Base-by-base conservation (phyloP, 768 basidiomycete species). In the Trametopsis cervina region DNA sequence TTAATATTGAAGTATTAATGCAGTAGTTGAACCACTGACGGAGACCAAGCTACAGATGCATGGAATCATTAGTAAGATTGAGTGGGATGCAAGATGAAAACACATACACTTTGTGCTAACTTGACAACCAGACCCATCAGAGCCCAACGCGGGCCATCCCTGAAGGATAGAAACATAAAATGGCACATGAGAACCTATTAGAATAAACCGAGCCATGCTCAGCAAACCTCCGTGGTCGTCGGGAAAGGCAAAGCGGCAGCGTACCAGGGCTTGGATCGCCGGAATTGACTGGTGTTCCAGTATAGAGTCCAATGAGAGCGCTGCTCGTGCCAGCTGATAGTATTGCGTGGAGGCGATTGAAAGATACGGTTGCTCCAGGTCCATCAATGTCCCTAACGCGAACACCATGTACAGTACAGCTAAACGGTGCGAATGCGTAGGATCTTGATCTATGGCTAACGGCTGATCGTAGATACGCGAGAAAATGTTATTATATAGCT, bases 81-180 rank as follows among this genome's bases (percentile, higher is more conserved):
- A 7, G 9, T 7, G 45, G 45, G 36, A 53, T 63, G 45, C 61
- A 46, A 47, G 50, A 54, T 53, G 42, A 51, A 40, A 44, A 46
- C 40, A 67, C 64, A 63, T 46, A 85, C 83, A 65, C 80, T 80
- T 59, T 82, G 80, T 44, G 81, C 80, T 54, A 85, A 63, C 63
- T 85, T 85, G 22, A 83, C 80, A 18, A 78, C 75, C 24, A 85
- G 70, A 40, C 83, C 83, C 80, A 84, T 83, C 43, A 80, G 64
- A 22, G 79, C 74, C 83, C 83, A 85, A 53, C 82, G 69, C 22
- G 81, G 76, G 21, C 75, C 74, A 43, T 78, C 78, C 54, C 71
- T 66, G 54, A 70, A 66, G n/a, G 68, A 64, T 42, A 67, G 59
- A 49, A 73, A 72, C 70, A 73, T 72, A 50, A 63, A 74, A 52